phyloP scores from a whole-genome alignment of 2,329 filamentous ascomycete species.

The Endoconidiophora laricicola region DNA sequence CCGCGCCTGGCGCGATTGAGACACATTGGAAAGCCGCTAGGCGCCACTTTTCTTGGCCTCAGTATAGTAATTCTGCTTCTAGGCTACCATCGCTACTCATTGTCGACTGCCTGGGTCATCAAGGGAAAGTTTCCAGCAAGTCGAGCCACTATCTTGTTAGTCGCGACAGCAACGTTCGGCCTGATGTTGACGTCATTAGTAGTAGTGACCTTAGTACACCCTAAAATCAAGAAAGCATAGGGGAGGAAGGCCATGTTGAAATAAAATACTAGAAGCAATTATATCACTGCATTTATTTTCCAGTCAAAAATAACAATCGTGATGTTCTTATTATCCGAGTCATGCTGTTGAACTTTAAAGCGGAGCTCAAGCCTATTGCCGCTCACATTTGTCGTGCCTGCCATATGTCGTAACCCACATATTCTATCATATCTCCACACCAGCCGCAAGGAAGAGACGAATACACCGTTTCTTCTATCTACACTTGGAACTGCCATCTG shows the following conservation, averaged over 20 bases:
- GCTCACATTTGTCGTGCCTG: too few relatives aligned
- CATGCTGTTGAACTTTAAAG: slow-evolving; percentile 2
- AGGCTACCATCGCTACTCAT: slow-evolving; percentile 64
- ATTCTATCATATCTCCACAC: too few relatives aligned
- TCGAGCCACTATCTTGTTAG: slow-evolving; percentile 54
- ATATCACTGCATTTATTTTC: background rate
- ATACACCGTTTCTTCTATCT: too few relatives aligned
- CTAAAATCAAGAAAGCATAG: slow-evolving; percentile 13
- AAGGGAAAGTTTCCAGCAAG: slow-evolving; percentile 66
- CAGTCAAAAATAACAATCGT: background rate
- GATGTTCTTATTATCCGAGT: background rate
- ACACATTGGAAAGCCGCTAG: slow-evolving; percentile 55
- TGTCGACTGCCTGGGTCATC: slow-evolving; percentile 65
- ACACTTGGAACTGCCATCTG: too few relatives aligned
- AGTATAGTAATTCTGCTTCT: slow-evolving; percentile 59
- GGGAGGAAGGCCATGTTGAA: background rate
- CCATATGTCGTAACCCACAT: too few relatives aligned
- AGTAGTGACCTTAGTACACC: slow-evolving; percentile 41
- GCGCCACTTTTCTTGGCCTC: slow-evolving; percentile 60
- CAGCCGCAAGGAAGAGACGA: too few relatives aligned
- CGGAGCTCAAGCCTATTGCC: background rate
- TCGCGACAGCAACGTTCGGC: slow-evolving; percentile 46
- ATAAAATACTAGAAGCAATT: background rate
- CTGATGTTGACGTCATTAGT: slow-evolving; percentile 45
- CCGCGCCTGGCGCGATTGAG: slow-evolving; percentile 31